A percentile compares a stretch with the other conserved stretches of the same genome.
phyloP scores from a whole-genome alignment of 2,329 filamentous ascomycete species.

The Pochonia chlamydosporia region DNA sequence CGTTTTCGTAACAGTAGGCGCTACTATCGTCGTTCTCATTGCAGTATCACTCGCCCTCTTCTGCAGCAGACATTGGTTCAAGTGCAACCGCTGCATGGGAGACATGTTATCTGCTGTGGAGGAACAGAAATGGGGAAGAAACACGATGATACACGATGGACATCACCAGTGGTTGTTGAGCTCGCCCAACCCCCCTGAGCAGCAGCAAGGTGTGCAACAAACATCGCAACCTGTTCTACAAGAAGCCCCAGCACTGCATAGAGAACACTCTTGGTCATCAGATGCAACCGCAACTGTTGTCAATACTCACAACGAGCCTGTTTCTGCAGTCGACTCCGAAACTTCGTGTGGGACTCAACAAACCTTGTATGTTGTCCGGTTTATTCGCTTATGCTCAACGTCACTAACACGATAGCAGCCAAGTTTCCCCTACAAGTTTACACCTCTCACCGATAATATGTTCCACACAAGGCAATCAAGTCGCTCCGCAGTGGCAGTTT shows the following conservation, averaged over 20 bases:
- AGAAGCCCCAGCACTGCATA: background rate
- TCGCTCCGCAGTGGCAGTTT: background rate
- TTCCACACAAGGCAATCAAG: background rate
- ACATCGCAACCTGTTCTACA: too few relatives aligned
- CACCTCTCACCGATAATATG: background rate
- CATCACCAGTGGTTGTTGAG: background rate
- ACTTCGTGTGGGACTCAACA: background rate
- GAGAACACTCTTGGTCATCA: background rate
- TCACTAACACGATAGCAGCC: background rate
- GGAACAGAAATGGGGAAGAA: background rate
- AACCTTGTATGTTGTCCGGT: background rate
- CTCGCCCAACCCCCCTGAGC: background rate
- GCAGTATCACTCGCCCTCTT: background rate
- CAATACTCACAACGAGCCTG: background rate
- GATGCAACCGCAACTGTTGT: background rate
- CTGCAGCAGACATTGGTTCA: background rate
- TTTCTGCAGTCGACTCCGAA: background rate
- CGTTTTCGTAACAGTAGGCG: background rate
- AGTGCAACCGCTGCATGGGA: background rate
- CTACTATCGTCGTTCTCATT: background rate
- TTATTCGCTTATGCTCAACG: background rate
- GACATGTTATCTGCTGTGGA: background rate
- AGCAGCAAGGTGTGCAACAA: too few relatives aligned
- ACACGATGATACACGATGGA: background rate
- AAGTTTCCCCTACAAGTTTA: background rate